phyloP scores from a whole-genome alignment of 1,284 basidiomycete species.

The Austroboletus niveus region DNA sequence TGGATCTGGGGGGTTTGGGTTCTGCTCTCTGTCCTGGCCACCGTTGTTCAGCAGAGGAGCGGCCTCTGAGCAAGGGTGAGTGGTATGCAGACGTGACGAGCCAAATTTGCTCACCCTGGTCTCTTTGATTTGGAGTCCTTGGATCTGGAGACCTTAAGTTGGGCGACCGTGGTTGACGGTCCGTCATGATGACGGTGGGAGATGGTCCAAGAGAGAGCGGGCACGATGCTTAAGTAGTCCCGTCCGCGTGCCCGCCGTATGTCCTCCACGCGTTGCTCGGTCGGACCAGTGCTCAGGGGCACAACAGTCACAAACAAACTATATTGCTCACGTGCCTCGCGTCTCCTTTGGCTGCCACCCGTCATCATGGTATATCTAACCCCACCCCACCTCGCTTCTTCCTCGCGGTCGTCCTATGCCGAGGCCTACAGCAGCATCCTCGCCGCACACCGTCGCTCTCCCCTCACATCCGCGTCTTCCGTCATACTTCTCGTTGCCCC shows the following conservation, averaged over 20 bases:
- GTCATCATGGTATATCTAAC: constrained; percentile 63
- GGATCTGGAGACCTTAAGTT: constrained; percentile 36
- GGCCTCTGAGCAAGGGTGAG: constrained; percentile 41
- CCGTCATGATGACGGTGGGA: constrained; percentile 36
- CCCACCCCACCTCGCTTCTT: constrained; percentile 62
- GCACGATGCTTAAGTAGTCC: constrained; percentile 29
- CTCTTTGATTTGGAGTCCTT: constrained; percentile 38
- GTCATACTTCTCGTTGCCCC: constrained; percentile 85
- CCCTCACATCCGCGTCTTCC: constrained; percentile 73
- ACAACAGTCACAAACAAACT: constrained; percentile 25
- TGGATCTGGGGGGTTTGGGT: constrained; percentile 29
- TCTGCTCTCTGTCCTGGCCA: constrained; percentile 33
- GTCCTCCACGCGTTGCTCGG: constrained; percentile 25
- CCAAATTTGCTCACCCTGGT: constrained; percentile 38
- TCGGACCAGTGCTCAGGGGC: constrained; percentile 4
- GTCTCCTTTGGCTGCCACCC: neutral
- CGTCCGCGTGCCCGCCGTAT: constrained; percentile 29
- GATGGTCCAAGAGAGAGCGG: constrained; percentile 7
- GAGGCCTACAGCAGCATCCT: constrained; percentile 80
- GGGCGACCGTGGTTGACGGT: constrained; percentile 29
- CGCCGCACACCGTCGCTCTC: constrained; percentile 68
- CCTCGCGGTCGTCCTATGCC: constrained; percentile 65
- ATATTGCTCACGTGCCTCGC: constrained; percentile 12
- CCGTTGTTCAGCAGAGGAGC: constrained; percentile 52
- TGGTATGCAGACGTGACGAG: neutral